A percentile compares a stretch with the other conserved stretches of the same genome.
Evolutionary conservation across 23 red algal species (phyloP).

Genomic region (Agarophyton chilense): DNA sequence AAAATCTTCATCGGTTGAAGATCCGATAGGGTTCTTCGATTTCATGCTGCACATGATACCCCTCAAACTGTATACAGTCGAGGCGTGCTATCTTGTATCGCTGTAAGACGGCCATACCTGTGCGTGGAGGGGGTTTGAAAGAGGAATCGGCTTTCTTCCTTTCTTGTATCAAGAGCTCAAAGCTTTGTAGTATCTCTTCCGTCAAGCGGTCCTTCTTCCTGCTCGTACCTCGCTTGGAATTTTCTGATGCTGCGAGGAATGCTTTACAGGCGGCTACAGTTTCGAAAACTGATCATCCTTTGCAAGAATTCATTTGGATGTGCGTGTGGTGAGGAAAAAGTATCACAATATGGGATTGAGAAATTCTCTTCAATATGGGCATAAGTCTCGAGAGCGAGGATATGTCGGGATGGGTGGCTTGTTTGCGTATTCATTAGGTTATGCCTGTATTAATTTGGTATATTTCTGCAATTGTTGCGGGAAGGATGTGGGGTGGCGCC

Average conservation of each 20-base stretch:
- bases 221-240: not conserved
- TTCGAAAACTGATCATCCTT: not conserved
- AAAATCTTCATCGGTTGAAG: constrained; percentile 47
- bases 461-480: no score
- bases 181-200: not conserved
- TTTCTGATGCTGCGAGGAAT: constrained; percentile 40
- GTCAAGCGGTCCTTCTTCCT: constrained; percentile 14
- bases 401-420: no score
- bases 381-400: no score
- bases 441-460: no score
- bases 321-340: no score
- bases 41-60: constrained; percentile 1
- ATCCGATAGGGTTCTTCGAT: constrained; percentile 30
- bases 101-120: constrained; percentile 39
- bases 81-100: constrained; percentile 33
- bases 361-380: no score
- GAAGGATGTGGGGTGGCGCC: no score
- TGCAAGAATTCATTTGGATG: not conserved
- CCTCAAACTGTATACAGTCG: constrained; percentile 44
- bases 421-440: no score
- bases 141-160: no score
- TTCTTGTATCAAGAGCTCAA: not conserved
- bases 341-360: no score
- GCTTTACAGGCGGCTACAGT: not conserved
- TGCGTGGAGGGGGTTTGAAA: no score